These are phyloP conservation scores for Pichia sp. DNA, from an alignment of 1,139 yeast genomes.

Conservation along the genomic window DNA sequence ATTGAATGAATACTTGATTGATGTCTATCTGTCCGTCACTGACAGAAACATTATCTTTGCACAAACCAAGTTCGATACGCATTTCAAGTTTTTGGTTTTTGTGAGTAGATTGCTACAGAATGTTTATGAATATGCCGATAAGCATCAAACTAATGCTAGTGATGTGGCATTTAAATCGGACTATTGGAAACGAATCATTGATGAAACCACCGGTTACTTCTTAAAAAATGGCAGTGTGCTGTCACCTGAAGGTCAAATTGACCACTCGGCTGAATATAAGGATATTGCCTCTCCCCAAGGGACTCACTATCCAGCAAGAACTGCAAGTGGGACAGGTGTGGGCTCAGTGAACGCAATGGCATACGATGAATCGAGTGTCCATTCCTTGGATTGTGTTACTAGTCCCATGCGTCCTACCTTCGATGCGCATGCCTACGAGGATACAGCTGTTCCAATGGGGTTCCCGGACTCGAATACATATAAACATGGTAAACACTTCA, in stretches of 20 bases:
- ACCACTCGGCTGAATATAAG: too few relatives aligned
- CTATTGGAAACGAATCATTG: conserved; percentile 8
- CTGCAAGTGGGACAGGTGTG: too few relatives aligned
- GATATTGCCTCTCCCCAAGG: too few relatives aligned
- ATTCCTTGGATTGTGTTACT: too few relatives aligned
- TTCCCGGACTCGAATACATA: too few relatives aligned
- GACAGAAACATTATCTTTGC: conserved; percentile 2
- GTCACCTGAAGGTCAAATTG: too few relatives aligned
- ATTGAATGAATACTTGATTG: conserved; percentile 13
- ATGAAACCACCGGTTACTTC: conserved; percentile 3
- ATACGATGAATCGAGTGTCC: too few relatives aligned
- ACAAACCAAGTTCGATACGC: conserved; percentile 13
- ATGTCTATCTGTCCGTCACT: conserved; percentile 11
- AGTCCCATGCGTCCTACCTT: too few relatives aligned
- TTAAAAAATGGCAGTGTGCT: background rate
- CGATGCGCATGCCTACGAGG: too few relatives aligned
- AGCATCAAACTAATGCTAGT: background rate
- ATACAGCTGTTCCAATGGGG: too few relatives aligned
- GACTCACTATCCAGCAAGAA: too few relatives aligned
- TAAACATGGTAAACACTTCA: background rate
- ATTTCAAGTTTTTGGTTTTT: conserved; percentile 14
- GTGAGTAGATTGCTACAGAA: conserved; percentile 16
- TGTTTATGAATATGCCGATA: conserved; percentile 1
- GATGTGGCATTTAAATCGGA: background rate
- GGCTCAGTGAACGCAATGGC: too few relatives aligned